phyloP scores from a whole-genome alignment of 345 rosid species.

The Sisymbrium irio region DNA sequence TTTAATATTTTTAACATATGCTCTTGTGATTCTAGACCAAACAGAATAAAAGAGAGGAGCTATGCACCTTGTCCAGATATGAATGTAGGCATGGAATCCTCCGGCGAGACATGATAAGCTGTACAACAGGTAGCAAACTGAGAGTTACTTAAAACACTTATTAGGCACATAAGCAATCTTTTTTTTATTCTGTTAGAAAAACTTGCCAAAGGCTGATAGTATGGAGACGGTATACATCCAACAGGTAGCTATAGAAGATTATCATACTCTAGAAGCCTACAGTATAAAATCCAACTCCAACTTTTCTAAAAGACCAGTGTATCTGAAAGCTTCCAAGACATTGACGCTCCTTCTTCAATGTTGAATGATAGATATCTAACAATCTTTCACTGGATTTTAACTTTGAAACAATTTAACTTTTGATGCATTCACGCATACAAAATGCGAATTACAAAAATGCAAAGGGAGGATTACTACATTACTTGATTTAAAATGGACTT shows the following conservation, averaged over 20 bases:
- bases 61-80: conserved; percentile 86
- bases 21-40: no score
- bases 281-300: not conserved
- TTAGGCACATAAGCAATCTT: not conserved
- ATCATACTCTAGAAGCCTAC: not conserved
- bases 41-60: conserved; percentile 7
- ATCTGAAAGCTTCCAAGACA: not conserved
- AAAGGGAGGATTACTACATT: conserved; percentile 2
- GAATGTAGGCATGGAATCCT: conserved; percentile 97
- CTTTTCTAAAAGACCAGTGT: conserved; percentile 1
- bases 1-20: no score
- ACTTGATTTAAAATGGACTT: not conserved
- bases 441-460: no score
- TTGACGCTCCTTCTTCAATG: not conserved
- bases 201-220: no score
- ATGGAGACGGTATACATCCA: no score
- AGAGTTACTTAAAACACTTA: not conserved
- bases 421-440: not conserved
- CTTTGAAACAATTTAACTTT: no score
- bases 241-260: not conserved
- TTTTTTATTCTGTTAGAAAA: not conserved
- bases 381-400: not conserved
- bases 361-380: not conserved
- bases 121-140: conserved; percentile 19
- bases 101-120: conserved; percentile 95